phyloP scores from a whole-genome alignment of 1,139 yeast species.

The Kodamaea plutei region DNA sequence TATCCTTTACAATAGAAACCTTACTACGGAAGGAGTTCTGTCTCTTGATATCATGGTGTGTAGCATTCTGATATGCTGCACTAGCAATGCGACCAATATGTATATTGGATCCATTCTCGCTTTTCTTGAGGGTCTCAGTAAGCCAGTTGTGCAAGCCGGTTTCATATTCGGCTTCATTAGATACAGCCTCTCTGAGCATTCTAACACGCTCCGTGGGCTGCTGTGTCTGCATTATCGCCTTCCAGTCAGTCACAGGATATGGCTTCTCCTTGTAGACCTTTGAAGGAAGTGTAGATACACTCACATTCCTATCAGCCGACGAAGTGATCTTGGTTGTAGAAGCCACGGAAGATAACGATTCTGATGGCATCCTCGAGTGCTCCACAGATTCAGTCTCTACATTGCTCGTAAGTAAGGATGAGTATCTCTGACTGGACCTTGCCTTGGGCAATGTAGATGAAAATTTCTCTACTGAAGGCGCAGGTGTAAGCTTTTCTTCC shows the following conservation, averaged over 20 bases:
- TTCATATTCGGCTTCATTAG: slow-evolving; percentile 36
- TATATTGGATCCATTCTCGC: slow-evolving; percentile 32
- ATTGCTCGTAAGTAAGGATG: slow-evolving; percentile 7
- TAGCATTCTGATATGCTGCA: slow-evolving; percentile 45
- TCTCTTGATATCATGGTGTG: slow-evolving; percentile 42
- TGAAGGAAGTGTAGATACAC: slow-evolving; percentile 3
- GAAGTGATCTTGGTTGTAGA: neutral
- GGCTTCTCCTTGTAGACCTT: slow-evolving; percentile 11
- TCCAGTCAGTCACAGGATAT: slow-evolving; percentile 44
- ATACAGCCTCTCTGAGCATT: slow-evolving; percentile 39
- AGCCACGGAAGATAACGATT: neutral
- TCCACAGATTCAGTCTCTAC: neutral
- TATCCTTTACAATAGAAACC: slow-evolving; percentile 42
- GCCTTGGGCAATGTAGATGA: no score
- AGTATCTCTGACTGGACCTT: slow-evolving; percentile 18
- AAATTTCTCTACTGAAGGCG: slow-evolving; percentile 18
- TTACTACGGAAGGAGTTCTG: slow-evolving; percentile 40
- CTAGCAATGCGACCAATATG: slow-evolving; percentile 46
- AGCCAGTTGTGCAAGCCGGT: slow-evolving; percentile 51
- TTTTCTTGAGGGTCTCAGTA: slow-evolving; percentile 31
- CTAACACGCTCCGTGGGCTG: slow-evolving; percentile 42
- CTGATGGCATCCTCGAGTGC: slow-evolving; percentile 1
- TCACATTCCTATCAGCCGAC: slow-evolving; percentile 1
- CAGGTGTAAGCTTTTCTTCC: slow-evolving; percentile 32
- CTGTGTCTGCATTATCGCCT: slow-evolving; percentile 38